These are phyloP conservation scores for Cucurbita ficifolia DNA, from an alignment of 306 rosid genomes.

Conservation along the genomic window DNA sequence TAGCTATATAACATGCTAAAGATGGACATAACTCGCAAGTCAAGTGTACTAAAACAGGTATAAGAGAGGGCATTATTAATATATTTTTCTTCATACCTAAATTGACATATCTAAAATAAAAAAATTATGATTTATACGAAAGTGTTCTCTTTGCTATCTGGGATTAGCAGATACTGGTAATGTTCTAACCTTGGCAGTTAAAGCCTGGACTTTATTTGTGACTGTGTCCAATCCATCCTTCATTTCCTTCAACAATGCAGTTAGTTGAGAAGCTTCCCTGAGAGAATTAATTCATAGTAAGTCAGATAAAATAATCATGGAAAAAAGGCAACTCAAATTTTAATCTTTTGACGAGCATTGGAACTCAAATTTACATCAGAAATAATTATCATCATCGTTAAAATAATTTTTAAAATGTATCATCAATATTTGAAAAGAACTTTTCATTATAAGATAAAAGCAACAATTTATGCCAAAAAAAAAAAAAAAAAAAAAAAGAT, in stretches of 20 bases:
- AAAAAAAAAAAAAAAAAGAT: not conserved
- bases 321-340: not conserved
- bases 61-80: not conserved
- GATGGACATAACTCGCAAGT: not conserved
- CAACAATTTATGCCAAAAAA: not conserved
- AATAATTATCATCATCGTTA: not conserved
- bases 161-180: not conserved
- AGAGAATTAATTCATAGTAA: not conserved
- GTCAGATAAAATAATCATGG: not conserved
- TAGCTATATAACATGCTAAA: not conserved
- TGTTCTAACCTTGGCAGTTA: constrained; percentile 46
- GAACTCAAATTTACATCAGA: not conserved
- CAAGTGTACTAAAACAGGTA: not conserved
- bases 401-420: not conserved
- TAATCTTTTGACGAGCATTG: not conserved
- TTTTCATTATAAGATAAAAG: not conserved
- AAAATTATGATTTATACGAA: not conserved
- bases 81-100: not conserved
- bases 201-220: constrained; percentile 42
- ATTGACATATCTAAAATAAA: not conserved
- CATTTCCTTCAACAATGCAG: constrained; percentile 62
- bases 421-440: not conserved
- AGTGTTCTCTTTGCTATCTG: not conserved
- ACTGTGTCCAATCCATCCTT: constrained; percentile 60
- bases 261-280: constrained; percentile 52